Conservation (phyloP, 169 alveolate species). For the Plasmodium adleri region DNA sequence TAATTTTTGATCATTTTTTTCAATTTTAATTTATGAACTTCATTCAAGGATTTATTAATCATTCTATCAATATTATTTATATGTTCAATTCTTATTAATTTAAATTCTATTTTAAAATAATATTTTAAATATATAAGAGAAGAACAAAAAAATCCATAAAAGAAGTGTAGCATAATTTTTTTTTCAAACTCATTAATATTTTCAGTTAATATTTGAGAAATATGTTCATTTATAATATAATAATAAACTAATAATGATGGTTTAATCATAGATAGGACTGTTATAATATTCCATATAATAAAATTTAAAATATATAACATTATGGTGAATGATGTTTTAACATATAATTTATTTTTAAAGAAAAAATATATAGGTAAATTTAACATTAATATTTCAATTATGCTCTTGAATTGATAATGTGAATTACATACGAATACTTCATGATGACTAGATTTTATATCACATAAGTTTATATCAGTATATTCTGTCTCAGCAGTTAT, state of each 20-base stretch:
- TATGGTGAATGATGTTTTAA: constrained; percentile 34
- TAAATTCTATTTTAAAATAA: constrained; percentile 39
- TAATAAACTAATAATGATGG: constrained; percentile 42
- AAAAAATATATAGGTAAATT: constrained; percentile 46
- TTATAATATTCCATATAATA: constrained; percentile 38
- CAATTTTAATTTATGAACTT: constrained; percentile 29
- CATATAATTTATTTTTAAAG: constrained; percentile 47
- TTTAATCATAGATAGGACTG: constrained; percentile 24
- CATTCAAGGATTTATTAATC: constrained; percentile 12
- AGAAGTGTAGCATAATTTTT: constrained; percentile 39
- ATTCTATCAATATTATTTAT: constrained; percentile 25
- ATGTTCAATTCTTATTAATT: constrained; percentile 37
- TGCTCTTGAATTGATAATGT: constrained; percentile 29
- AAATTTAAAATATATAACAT: constrained; percentile 33
- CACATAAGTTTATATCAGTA: constrained; percentile 31
- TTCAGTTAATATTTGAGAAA: constrained; percentile 29
- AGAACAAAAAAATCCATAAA: constrained; percentile 49
- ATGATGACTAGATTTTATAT: background rate
- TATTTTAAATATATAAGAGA: constrained; percentile 56
- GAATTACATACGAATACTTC: constrained; percentile 31
- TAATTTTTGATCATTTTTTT: constrained; percentile 44
- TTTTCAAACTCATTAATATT: constrained; percentile 34
- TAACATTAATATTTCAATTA: constrained; percentile 35
- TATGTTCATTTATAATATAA: constrained; percentile 55
- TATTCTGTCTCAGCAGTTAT: background rate